Percentiles rank a stretch among this genome's conserved stretches.
phyloP scores from a whole-genome alignment of 257 asterid genomes.

The Solanum ossicruentum region DNA sequence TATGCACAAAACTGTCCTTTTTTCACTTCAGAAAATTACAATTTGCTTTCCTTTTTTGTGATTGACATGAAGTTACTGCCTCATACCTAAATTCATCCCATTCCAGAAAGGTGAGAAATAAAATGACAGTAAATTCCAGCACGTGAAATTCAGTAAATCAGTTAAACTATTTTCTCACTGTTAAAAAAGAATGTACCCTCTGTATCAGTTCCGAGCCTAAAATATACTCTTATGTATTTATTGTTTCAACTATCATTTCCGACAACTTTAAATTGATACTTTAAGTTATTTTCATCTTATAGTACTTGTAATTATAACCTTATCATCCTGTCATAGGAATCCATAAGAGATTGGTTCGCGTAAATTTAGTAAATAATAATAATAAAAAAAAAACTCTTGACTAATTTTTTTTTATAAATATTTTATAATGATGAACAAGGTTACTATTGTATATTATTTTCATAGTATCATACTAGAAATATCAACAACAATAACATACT shows the following conservation, averaged over 20 bases:
- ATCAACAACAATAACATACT: too few relatives aligned
- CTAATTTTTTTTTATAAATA: too few relatives aligned
- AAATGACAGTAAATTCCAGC: not conserved
- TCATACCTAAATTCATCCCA: not conserved
- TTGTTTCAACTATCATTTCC: not conserved
- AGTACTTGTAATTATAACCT: not conserved
- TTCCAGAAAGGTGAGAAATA: not conserved
- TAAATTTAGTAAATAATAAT: not conserved
- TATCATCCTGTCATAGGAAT: not conserved
- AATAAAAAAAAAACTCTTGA: too few relatives aligned
- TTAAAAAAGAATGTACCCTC: not conserved
- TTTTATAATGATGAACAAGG: too few relatives aligned
- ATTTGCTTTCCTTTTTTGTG: not conserved
- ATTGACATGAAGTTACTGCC: not conserved
- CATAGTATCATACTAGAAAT: too few relatives aligned
- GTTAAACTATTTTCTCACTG: not conserved
- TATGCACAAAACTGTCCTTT: not conserved
- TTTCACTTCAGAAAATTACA: not conserved
- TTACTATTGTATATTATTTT: too few relatives aligned
- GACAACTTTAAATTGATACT: not conserved
- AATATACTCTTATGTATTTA: not conserved
- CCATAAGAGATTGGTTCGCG: not conserved
- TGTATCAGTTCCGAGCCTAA: not conserved
- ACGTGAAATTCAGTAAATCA: not conserved
- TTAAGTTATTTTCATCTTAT: not conserved